phyloP scores from a whole-genome alignment of 73 alveolate species.

The Paramecium sonneborni region DNA sequence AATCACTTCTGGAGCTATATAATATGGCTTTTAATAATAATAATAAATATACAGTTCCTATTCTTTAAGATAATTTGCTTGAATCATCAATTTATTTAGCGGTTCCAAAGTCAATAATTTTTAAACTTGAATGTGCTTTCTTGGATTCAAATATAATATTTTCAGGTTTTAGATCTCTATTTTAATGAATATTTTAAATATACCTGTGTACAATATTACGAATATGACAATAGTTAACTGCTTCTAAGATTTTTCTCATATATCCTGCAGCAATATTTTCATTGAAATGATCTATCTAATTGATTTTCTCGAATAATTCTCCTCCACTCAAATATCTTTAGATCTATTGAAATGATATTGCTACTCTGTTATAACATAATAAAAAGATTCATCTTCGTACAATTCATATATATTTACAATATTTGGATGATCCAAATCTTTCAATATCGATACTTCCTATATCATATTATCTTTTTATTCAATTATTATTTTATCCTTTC shows the following conservation, averaged over 20 bases:
- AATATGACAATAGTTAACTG: constrained; percentile 53
- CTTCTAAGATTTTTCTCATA: constrained; percentile 59
- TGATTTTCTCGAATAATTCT: constrained; percentile 66
- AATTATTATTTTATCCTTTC: constrained; percentile 44
- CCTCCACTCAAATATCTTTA: constrained; percentile 66
- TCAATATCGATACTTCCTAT: constrained; percentile 60
- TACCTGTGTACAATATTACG: constrained; percentile 59
- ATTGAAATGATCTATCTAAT: constrained; percentile 50
- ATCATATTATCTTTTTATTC: constrained; percentile 40
- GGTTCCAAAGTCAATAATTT: constrained; percentile 66
- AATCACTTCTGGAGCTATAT: constrained; percentile 78
- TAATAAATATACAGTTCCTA: constrained; percentile 19
- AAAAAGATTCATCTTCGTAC: constrained; percentile 47
- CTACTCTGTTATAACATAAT: constrained; percentile 65
- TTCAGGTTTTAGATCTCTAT: constrained; percentile 69
- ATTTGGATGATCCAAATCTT: constrained; percentile 71
- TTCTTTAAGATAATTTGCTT: not conserved
- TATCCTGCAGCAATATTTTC: constrained; percentile 36
- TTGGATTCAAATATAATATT: constrained; percentile 41
- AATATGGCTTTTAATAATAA: constrained; percentile 31
- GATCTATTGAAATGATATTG: not conserved
- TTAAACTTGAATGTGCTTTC: constrained; percentile 30
- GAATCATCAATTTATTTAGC: constrained; percentile 16
- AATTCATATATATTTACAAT: constrained; percentile 65
- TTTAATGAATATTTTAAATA: not conserved